A percentile compares a stretch with the other conserved stretches of the same genome.
phyloP scores from a whole-genome alignment of 2,329 filamentous ascomycete species.

The Westerdykella aurantiaca region DNA sequence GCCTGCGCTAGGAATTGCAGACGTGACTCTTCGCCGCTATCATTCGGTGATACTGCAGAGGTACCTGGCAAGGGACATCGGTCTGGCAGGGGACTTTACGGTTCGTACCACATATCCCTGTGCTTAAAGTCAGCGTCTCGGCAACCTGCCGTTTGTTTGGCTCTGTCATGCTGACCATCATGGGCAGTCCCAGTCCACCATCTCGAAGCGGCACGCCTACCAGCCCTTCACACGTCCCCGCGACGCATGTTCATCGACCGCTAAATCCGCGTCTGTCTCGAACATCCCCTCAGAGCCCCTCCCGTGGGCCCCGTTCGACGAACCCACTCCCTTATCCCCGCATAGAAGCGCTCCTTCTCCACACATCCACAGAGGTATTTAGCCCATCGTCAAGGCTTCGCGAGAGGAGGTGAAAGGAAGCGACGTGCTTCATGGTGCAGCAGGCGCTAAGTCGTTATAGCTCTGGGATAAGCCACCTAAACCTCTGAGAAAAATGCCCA shows the following conservation, averaged over 20 bases:
- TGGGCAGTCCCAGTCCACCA: conserved; percentile 24
- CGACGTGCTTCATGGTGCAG: conserved; percentile 8
- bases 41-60: conserved; percentile 29
- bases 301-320: conserved; percentile 10
- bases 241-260: conserved; percentile 24
- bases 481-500: conserved; percentile 35
- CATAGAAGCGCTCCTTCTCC: conserved; percentile 12
- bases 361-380: conserved; percentile 24
- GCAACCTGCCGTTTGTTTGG: conserved; percentile 6
- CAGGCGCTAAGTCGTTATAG: conserved; percentile 22
- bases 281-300: conserved; percentile 14
- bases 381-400: conserved; percentile 8
- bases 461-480: conserved; percentile 20
- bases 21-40: conserved; percentile 23
- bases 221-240: conserved; percentile 8
- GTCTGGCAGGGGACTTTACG: background rate
- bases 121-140: conserved; percentile 16
- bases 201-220: conserved; percentile 13
- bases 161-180: conserved; percentile 25
- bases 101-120: conserved; percentile 31
- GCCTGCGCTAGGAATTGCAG: conserved; percentile 10
- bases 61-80: conserved; percentile 20
- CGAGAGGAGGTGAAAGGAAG: conserved; percentile 1
- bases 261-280: conserved; percentile 11
- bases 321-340: conserved; percentile 6